phyloP scores from a whole-genome alignment of 768 basidiomycete genomes.

The Suillus americanus region DNA sequence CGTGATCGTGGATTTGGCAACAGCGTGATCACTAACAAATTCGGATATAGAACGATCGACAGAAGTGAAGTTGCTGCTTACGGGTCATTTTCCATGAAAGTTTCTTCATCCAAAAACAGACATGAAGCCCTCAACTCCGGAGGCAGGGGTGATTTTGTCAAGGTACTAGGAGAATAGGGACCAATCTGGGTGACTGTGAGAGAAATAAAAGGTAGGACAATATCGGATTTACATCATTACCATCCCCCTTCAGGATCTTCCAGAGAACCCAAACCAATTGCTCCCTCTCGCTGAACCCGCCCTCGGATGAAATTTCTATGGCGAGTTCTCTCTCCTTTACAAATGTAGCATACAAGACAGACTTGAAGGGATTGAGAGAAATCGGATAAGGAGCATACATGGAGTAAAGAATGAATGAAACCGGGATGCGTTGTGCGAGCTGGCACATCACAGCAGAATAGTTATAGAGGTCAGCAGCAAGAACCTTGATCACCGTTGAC shows the following conservation, averaged over 20 bases:
- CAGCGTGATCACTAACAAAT: conserved; percentile 15
- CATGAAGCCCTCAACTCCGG: conserved; percentile 73
- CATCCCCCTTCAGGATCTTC: conserved; percentile 84
- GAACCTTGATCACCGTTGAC: conserved; percentile 10
- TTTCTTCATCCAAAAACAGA: conserved; percentile 65
- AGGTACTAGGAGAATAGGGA: conserved; percentile 73
- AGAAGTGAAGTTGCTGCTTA: conserved; percentile 24
- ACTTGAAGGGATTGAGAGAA: conserved; percentile 79
- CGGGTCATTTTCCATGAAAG: conserved; percentile 50
- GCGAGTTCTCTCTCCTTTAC: conserved; percentile 67
- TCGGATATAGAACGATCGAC: conserved; percentile 17
- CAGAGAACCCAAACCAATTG: conserved; percentile 85
- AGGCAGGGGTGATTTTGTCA: conserved; percentile 74
- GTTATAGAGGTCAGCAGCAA: conserved; percentile 13
- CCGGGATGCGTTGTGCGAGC: conserved; percentile 75
- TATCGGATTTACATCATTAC: conserved; percentile 59
- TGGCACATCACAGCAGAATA: conserved; percentile 26
- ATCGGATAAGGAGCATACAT: conserved; percentile 81
- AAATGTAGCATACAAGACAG: conserved; percentile 66
- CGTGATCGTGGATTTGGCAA: conserved; percentile 10
- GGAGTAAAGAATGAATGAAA: conserved; percentile 76
- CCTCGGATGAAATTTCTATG: conserved; percentile 44
- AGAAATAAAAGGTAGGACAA: not conserved
- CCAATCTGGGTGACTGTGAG: conserved; percentile 56
- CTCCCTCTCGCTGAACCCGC: conserved; percentile 59